These are phyloP conservation scores for Colletotrichum musicola DNA, from an alignment of 2,329 filamentous ascomycete species.

Conservation along the genomic window DNA sequence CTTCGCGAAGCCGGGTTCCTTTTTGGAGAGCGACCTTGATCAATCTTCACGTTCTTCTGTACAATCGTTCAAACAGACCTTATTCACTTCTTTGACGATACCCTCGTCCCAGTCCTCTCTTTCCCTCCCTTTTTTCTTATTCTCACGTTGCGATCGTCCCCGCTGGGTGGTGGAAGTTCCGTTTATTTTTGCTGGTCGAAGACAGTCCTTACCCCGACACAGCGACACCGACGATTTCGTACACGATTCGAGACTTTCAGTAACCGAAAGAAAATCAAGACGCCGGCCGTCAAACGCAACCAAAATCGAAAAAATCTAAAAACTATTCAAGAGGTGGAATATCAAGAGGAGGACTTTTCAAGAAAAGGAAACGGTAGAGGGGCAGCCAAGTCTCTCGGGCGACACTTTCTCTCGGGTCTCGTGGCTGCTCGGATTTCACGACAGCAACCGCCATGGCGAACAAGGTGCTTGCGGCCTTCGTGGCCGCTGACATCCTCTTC, in stretches of 20 bases:
- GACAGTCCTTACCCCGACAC: conserved; percentile 38
- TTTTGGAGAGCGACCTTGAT: conserved; percentile 20
- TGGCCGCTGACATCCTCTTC: conserved; percentile 64
- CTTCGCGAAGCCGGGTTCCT: conserved; percentile 10
- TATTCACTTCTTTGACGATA: conserved; percentile 34
- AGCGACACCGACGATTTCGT: conserved; percentile 19
- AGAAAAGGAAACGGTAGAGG: conserved; percentile 17
- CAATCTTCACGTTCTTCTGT: conserved; percentile 36
- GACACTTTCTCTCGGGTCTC: conserved; percentile 37
- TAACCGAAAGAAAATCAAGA: conserved; percentile 40
- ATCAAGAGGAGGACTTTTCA: conserved; percentile 22
- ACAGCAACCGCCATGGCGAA: conserved; percentile 60
- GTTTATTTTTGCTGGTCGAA: conserved; percentile 38
- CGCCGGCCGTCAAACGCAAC: conserved; percentile 53
- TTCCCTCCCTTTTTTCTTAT: conserved; percentile 10
- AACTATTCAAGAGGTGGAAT: conserved; percentile 10
- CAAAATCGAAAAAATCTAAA: conserved; percentile 13
- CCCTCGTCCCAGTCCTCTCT: conserved; percentile 33
- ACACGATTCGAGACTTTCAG: background rate
- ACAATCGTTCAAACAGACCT: conserved; percentile 30
- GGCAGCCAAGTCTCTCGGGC: conserved; percentile 41
- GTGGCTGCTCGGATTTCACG: conserved; percentile 42
- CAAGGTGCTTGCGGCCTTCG: conserved; percentile 65
- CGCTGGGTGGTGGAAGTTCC: conserved; percentile 37
- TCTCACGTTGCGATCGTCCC: conserved; percentile 28